These are phyloP conservation scores for Dissophora globulifera DNA, from an alignment of 192 early-diverging fungal genomes.

Conservation along the genomic window DNA sequence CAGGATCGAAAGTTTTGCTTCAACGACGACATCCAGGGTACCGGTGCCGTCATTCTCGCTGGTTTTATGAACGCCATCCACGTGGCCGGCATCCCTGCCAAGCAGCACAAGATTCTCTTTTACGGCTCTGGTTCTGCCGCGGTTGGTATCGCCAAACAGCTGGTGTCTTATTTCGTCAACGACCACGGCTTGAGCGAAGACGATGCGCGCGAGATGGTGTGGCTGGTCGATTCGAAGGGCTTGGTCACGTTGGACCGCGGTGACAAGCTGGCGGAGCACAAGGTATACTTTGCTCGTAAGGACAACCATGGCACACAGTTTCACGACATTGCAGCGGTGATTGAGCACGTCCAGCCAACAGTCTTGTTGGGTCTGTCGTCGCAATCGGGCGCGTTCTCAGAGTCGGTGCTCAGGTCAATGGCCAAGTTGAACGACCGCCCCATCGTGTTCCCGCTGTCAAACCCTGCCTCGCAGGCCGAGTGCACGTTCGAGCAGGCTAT, in stretches of 20 bases:
- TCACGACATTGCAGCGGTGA: constrained; percentile 74
- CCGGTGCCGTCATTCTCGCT: constrained; percentile 92
- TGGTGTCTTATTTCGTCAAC: constrained; percentile 82
- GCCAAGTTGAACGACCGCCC: constrained; percentile 78
- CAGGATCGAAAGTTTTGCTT: constrained; percentile 83
- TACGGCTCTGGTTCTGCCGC: constrained; percentile 95
- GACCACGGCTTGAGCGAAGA: constrained; percentile 80
- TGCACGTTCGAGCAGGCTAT: constrained; percentile 96
- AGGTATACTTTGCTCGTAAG: constrained; percentile 85
- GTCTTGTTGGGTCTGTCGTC: constrained; percentile 90
- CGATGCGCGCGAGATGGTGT: constrained; percentile 77
- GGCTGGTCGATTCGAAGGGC: constrained; percentile 93
- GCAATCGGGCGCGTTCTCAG: constrained; percentile 80
- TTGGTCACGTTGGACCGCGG: constrained; percentile 90
- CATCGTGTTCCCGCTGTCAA: constrained; percentile 92
- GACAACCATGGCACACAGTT: constrained; percentile 88
- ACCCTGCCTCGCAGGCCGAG: constrained; percentile 90
- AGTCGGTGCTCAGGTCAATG: constrained; percentile 79
- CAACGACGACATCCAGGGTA: constrained; percentile 96
- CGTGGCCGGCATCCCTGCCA: constrained; percentile 70
- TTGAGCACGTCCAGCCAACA: constrained; percentile 91
- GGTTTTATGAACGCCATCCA: constrained; percentile 91
- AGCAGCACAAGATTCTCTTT: constrained; percentile 90
- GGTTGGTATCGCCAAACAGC: constrained; percentile 93
- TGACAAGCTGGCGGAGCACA: constrained; percentile 84